Evolutionary conservation across 345 rosid species (phyloP).

Genomic region (Eucalyptus shirleyi): DNA sequence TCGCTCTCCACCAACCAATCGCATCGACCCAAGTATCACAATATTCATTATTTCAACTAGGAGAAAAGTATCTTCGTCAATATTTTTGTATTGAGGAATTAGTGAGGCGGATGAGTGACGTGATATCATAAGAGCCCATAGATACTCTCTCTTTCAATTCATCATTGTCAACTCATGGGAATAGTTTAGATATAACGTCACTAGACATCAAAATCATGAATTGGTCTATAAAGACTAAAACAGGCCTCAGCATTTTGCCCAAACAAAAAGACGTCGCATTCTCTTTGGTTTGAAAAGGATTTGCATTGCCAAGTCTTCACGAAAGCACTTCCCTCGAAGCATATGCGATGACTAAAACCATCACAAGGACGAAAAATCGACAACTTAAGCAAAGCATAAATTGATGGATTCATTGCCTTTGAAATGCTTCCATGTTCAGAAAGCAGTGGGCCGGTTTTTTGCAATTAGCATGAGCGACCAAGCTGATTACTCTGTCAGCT

Average conservation of each 20-base stretch:
- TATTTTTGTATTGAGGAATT: background rate
- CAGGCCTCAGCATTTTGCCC: background rate
- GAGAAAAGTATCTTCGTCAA: background rate
- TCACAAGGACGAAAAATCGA: background rate
- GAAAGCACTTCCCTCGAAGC: background rate
- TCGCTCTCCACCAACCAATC: background rate
- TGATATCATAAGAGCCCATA: background rate
- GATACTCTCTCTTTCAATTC: background rate
- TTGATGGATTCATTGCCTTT: background rate
- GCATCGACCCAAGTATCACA: background rate
- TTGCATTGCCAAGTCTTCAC: background rate
- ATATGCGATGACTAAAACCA: background rate
- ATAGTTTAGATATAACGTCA: background rate
- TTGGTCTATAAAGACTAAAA: background rate
- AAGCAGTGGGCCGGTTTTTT: background rate
- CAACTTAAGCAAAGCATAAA: background rate
- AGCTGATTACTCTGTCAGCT: background rate
- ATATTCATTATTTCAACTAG: background rate
- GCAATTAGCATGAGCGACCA: background rate
- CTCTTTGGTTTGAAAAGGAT: background rate
- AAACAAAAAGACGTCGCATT: background rate
- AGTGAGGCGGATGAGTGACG: background rate
- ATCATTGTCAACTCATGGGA: background rate
- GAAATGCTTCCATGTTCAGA: background rate
- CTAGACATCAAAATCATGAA: background rate